phyloP scores from a whole-genome alignment of 345 rosid genomes.

The Arabidopsis arenosa region DNA sequence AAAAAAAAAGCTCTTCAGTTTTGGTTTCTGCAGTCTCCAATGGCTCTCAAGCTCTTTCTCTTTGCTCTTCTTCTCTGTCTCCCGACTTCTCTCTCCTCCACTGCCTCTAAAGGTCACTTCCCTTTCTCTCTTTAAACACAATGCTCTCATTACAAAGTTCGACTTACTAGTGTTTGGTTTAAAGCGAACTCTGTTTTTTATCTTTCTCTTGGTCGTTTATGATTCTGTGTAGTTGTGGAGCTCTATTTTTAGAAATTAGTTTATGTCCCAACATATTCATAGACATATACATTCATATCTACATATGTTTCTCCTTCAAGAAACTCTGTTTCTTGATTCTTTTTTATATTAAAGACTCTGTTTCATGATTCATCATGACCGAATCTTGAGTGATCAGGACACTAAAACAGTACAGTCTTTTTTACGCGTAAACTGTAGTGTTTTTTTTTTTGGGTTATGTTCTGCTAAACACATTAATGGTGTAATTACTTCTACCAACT shows the following conservation, averaged over 20 bases:
- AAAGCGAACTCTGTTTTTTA: neutral
- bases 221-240: conserved; percentile 15
- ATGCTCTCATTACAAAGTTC: neutral
- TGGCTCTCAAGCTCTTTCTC: conserved; percentile 58
- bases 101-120: conserved; percentile 54
- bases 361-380: conserved; percentile 22
- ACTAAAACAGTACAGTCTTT: conserved; percentile 26
- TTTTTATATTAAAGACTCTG: neutral
- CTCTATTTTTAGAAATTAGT: neutral
- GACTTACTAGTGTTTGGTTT: neutral
- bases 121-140: conserved; percentile 20
- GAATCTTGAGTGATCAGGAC: conserved; percentile 26
- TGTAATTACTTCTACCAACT: conserved; percentile 41
- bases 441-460: neutral
- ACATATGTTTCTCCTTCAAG: neutral
- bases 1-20: conserved; percentile 33
- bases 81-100: conserved; percentile 47
- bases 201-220: neutral
- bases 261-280: conserved; percentile 8
- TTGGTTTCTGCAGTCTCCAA: conserved; percentile 50
- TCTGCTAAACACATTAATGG: conserved; percentile 24
- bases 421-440: conserved; percentile 16
- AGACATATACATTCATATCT: neutral
- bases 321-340: neutral
- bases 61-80: conserved; percentile 47